Conservation (phyloP, 2,329 filamentous ascomycete genomes). For the Hypoxylon rubiginosum region DNA sequence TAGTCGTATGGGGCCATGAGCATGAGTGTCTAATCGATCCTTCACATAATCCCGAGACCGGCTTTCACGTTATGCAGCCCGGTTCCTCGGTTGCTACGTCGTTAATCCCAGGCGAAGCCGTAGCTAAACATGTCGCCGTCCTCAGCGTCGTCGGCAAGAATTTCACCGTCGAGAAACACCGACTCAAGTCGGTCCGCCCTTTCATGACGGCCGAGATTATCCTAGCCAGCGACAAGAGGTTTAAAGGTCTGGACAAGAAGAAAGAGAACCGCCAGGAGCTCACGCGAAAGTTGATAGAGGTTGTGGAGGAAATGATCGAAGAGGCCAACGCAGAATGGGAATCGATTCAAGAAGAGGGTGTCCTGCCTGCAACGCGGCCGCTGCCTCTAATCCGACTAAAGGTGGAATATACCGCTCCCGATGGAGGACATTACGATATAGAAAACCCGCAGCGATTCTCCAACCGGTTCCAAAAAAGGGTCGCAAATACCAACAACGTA, state of each 20-base stretch:
- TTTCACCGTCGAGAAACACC: slow-evolving; percentile 83
- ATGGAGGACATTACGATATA: slow-evolving; percentile 87
- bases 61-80: slow-evolving; percentile 96
- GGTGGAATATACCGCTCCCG: slow-evolving; percentile 88
- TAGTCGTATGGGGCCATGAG: slow-evolving; percentile 97
- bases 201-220: slow-evolving; percentile 89
- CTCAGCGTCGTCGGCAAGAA: slow-evolving; percentile 85
- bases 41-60: slow-evolving; percentile 83
- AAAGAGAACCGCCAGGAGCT: slow-evolving; percentile 87
- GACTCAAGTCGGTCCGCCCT: slow-evolving; percentile 88
- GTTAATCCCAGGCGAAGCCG: slow-evolving; percentile 88
- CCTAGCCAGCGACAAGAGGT: slow-evolving; percentile 79
- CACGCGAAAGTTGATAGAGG: slow-evolving; percentile 78
- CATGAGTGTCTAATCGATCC: slow-evolving; percentile 96
- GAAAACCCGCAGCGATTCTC: slow-evolving; percentile 98
- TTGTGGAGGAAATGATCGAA: slow-evolving; percentile 89
- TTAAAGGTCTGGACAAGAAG: slow-evolving; percentile 82
- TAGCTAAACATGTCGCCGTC: slow-evolving; percentile 90
- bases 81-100: slow-evolving; percentile 97
- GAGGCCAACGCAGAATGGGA: slow-evolving; percentile 87
- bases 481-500: slow-evolving; percentile 94
- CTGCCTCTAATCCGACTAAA: slow-evolving; percentile 89
- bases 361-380: slow-evolving; percentile 73
- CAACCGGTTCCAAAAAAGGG: slow-evolving; percentile 88
- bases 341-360: slow-evolving; percentile 76